Base-by-base conservation (phyloP, 345 rosid genomes). In the Toxicodendron radicans region DNA sequence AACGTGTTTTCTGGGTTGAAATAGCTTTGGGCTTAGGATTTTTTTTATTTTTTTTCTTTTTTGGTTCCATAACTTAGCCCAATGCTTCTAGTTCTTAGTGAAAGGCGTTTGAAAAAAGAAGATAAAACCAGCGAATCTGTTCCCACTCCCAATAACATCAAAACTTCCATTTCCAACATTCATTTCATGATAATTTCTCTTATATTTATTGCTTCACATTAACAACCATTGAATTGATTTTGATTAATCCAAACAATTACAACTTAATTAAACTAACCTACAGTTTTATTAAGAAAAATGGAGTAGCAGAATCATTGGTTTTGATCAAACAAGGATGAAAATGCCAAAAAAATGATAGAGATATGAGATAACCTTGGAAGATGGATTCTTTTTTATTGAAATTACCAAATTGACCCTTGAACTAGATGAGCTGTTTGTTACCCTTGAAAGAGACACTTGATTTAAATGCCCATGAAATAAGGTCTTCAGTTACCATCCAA, bases 1-100 rank as follows among this genome's bases (percentile, higher is more conserved):
- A 68, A 81, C 88, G 86, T 84, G 86, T 83, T 87, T 79, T 81
- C 61, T 77, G 83, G 87, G 83, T 71, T 53, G 84, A 21, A 64
- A 71, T 33, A 51, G 84, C 87, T 71, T 86, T 38, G 86, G 82
- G 80, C 84, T 75, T 18, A 0, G 80, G 73, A 66, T 69, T 14
- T 60, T 33, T 1, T 3, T 2, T 18, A n/a, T 2, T 58, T 59
- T 27, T 23, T n/a, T 10, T 16, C 18, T 21, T 21, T 10, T 53
- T 21, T 27, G 43, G 43, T 10, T 23, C 7, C 13, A n/a, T 45
- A 65, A 30, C 78, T 20, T 10, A 53, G 33, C 71, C 84, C 86
- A n/a, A 80, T 14, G 81, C 51, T 76, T 78, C 78, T 88, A 35
- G 88, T 58, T 82, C 49, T 32, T 1, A 70, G 89, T 60, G 84